phyloP scores from a whole-genome alignment of 169 alveolate genomes.

The Babesia bigemina region DNA sequence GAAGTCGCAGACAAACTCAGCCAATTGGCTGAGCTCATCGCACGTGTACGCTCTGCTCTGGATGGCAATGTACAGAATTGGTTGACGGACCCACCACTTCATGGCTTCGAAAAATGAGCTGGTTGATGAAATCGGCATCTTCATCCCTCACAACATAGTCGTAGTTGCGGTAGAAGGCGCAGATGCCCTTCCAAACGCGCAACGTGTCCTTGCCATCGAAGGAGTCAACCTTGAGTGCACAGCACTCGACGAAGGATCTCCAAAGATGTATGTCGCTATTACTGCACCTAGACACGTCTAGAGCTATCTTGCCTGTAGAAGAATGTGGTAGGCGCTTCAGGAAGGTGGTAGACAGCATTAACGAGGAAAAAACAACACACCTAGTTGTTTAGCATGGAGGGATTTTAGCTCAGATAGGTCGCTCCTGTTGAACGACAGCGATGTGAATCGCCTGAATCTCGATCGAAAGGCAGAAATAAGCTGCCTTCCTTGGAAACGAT shows the following conservation, averaged over 20 bases:
- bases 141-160: constrained; percentile 21
- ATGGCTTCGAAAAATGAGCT: constrained; percentile 18
- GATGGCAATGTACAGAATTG: neutral
- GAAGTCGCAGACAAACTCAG: constrained; percentile 52
- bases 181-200: constrained; percentile 39
- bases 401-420: constrained; percentile 29
- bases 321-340: neutral
- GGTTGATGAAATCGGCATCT: constrained; percentile 20
- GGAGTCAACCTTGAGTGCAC: constrained; percentile 12
- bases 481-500: neutral
- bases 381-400: constrained; percentile 57
- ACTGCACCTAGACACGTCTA: constrained; percentile 58
- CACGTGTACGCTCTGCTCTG: constrained; percentile 64
- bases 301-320: constrained; percentile 56
- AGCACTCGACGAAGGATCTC: constrained; percentile 44
- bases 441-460: neutral
- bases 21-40: constrained; percentile 49
- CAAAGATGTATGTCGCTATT: constrained; percentile 53
- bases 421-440: constrained; percentile 8
- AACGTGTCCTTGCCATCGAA: constrained; percentile 60
- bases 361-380: constrained; percentile 14
- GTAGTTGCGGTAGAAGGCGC: constrained; percentile 41
- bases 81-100: constrained; percentile 13
- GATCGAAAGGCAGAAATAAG: constrained; percentile 10
- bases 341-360: neutral